phyloP scores from a whole-genome alignment of 805 yeast species.

The Candida ovalis region DNA sequence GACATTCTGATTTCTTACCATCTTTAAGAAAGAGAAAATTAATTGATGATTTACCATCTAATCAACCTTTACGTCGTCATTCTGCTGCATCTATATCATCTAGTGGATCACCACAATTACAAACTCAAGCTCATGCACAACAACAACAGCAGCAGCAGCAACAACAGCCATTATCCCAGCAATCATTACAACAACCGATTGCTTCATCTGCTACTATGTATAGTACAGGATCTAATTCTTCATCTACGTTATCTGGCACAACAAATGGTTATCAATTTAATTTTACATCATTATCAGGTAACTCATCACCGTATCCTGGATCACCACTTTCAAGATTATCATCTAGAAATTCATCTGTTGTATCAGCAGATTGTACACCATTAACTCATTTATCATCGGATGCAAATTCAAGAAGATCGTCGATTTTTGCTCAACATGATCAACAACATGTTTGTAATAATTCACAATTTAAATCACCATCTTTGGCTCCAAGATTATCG shows the following conservation, averaged over 20 bases:
- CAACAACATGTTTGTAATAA: background rate
- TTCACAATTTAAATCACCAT: slow-evolving; percentile 18
- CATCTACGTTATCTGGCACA: background rate
- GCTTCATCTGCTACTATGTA: background rate
- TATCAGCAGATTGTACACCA: slow-evolving; percentile 30
- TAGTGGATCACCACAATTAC: slow-evolving; percentile 3
- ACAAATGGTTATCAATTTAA: slow-evolving; percentile 6
- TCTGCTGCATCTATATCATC: slow-evolving; percentile 30
- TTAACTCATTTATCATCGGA: slow-evolving; percentile 22
- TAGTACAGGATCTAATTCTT: background rate
- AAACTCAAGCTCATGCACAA: slow-evolving; percentile 2
- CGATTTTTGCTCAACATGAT: slow-evolving; percentile 17
- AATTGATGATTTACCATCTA: slow-evolving; percentile 19
- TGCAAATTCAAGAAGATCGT: slow-evolving; percentile 26
- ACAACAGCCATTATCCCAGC: background rate
- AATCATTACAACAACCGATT: background rate
- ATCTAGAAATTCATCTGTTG: slow-evolving; percentile 30
- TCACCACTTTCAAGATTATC: slow-evolving; percentile 31
- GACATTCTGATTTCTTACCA: slow-evolving; percentile 16
- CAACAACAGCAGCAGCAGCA: background rate
- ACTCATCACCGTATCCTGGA: slow-evolving; percentile 22
- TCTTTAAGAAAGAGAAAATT: slow-evolving; percentile 26
- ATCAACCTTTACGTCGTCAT: slow-evolving; percentile 27
- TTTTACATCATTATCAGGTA: slow-evolving; percentile 10
- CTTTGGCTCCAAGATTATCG: slow-evolving; percentile 24